Conservation (phyloP, 345 rosid species). For the Trapa bicornis region DNA sequence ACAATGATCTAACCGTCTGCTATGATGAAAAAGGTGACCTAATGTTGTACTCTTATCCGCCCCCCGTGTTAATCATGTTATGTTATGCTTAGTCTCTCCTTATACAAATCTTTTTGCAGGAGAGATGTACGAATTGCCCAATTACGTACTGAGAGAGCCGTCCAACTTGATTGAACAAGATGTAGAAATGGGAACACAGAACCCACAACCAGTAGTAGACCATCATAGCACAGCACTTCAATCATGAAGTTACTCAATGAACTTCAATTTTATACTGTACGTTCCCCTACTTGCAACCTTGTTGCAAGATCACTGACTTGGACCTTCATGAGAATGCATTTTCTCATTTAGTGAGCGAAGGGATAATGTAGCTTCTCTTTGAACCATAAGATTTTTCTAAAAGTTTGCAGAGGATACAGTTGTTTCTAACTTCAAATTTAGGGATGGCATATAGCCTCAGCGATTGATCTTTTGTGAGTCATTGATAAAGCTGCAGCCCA, state of each 20-base stretch:
- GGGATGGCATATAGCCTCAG: background rate
- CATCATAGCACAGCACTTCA: background rate
- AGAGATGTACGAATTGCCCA: constrained; percentile 73
- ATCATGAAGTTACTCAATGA: background rate
- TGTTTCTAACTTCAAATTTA: background rate
- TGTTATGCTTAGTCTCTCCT: too few species aligned
- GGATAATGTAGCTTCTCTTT: background rate
- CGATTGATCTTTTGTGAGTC: background rate
- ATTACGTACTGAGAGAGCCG: constrained; percentile 69
- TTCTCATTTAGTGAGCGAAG: too few species aligned
- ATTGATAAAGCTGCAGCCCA: too few species aligned
- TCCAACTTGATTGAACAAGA: constrained; percentile 48
- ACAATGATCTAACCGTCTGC: constrained; percentile 59
- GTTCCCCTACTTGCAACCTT: background rate
- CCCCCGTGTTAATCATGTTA: too few species aligned
- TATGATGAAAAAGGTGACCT: constrained; percentile 73
- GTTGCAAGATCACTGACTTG: background rate
- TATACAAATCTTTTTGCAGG: constrained; percentile 20
- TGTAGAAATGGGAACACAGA: constrained; percentile 6
- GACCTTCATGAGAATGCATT: too few species aligned
- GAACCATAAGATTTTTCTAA: background rate
- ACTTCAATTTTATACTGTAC: background rate
- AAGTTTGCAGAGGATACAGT: background rate
- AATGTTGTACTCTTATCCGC: too few species aligned
- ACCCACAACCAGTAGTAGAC: background rate